Base-by-base conservation (phyloP, 768 basidiomycete genomes). In the Lentinus tigrinus region DNA sequence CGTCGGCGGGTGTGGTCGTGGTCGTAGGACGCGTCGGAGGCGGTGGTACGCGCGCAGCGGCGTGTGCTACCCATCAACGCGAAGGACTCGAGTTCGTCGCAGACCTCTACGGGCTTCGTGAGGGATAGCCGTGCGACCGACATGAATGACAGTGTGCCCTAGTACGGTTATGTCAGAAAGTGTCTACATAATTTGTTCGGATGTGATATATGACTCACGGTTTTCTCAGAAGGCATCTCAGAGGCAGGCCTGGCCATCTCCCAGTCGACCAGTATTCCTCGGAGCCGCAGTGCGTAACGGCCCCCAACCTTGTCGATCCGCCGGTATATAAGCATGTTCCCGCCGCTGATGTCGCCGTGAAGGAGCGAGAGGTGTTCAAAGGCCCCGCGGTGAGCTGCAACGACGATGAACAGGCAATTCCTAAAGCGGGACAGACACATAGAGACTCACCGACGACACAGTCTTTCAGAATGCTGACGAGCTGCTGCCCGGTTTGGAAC, bases 1-100 rank as follows among this genome's bases (percentile, higher is more conserved):
- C n/a, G n/a, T n/a, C n/a, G n/a, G 34, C 3, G 27, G 11, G 19
- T 13, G 8, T 27, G 28, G n/a, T 23, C 10, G 8, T 14, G 8
- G 8, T 17, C 21, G 10, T 48, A 34, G 11, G 27, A 14, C 5
- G 21, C 13, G 24, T 9, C 6, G 27, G 5, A 21, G 8, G n/a
- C n/a, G 16, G 47, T 6, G 21, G 14, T 9, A 10, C n/a, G n/a
- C n/a, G n/a, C 16, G 16, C 21, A 8, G 27, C 47, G 11, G 47
- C 27, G 19, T 24, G 47, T 10, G 5, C 8, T 7, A n/a, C n/a
- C n/a, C 8, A 34, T 14, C 8, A 2, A 24, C 2, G 54, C 36
- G 37, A 64, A 58, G 2, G 63, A 64, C 26, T 64, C 63, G 8
- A 64, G 47, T n/a, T 64, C 63, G 27, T 64, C 63, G 5, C 53